Percentiles rank a stretch among this genome's conserved stretches.
These are phyloP conservation scores for Nicotiana tabacum DNA, from an alignment of 257 asterid genomes.

Conservation along the genomic window DNA sequence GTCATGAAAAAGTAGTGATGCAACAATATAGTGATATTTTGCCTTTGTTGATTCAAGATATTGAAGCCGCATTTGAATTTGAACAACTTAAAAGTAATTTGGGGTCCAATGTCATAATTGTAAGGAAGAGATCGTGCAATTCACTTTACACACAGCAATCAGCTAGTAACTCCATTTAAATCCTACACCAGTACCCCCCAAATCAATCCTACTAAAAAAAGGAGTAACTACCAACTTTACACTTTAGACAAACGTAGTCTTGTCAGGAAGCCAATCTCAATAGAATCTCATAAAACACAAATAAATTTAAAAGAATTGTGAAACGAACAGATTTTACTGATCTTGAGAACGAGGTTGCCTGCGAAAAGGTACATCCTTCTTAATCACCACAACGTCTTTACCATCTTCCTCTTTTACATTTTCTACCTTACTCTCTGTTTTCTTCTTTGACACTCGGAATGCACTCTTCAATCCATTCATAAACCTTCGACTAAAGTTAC, in stretches of 20 bases:
- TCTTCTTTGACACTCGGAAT: constrained; percentile 46
- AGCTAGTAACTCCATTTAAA: not conserved
- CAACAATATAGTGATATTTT: no score
- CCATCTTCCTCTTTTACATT: constrained; percentile 3
- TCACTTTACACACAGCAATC: not conserved
- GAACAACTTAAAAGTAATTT: not conserved
- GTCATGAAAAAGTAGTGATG: not conserved
- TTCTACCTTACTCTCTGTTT: constrained; percentile 22
- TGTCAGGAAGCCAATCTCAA: not conserved
- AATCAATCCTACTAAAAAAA: not conserved
- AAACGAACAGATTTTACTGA: not conserved
- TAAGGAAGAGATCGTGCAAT: not conserved
- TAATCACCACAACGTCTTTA: constrained; percentile 33
- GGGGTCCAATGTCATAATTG: not conserved
- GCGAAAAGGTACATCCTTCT: constrained; percentile 26
- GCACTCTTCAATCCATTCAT: constrained; percentile 57
- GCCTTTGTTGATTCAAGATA: no score
- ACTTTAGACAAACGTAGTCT: not conserved
- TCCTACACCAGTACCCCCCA: not conserved
- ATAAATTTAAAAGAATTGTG: not conserved
- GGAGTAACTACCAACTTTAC: not conserved
- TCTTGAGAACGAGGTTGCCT: constrained; percentile 23
- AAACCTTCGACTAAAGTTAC: constrained; percentile 40
- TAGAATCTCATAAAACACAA: not conserved
- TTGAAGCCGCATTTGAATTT: no score